A percentile compares a stretch with the other conserved stretches of the same genome.
Conservation (phyloP, 305 asterid species). For the Solanum chacoense region DNA sequence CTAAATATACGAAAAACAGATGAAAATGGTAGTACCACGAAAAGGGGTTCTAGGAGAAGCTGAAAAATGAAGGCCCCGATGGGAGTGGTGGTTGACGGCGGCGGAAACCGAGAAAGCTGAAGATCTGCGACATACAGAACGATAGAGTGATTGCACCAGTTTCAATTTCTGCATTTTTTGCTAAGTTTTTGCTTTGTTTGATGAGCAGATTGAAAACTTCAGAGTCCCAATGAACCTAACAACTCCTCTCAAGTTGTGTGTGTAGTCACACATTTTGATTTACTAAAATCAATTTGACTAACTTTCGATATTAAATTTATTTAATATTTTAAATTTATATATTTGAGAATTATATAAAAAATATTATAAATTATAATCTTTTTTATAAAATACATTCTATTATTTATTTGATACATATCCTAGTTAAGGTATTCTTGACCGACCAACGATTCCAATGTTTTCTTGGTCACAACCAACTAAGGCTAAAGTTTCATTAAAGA, state of each 20-base stretch:
- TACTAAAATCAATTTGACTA: not conserved
- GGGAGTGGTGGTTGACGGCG: slow-evolving; percentile 23
- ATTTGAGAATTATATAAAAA: not conserved
- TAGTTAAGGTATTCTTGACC: too few relatives aligned
- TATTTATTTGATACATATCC: too few relatives aligned
- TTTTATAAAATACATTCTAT: too few relatives aligned
- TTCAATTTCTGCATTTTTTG: slow-evolving; percentile 36
- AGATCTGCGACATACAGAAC: slow-evolving; percentile 54
- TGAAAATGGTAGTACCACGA: slow-evolving; percentile 13
- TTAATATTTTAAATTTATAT: not conserved
- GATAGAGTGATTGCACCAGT: slow-evolving; percentile 52
- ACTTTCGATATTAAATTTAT: not conserved
- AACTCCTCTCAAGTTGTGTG: not conserved
- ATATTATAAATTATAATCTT: not conserved
- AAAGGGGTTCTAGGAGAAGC: slow-evolving; percentile 22
- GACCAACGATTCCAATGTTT: too few relatives aligned
- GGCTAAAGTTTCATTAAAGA: too few relatives aligned
- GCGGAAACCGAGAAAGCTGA: slow-evolving; percentile 23
- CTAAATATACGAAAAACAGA: not conserved
- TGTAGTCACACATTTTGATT: not conserved
- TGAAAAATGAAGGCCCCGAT: slow-evolving; percentile 45
- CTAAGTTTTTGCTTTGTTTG: not conserved
- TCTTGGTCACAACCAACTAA: too few relatives aligned
- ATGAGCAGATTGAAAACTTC: not conserved
- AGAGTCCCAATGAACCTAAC: not conserved